These are phyloP conservation scores for Blastobotrys indianensis DNA, from an alignment of 1,139 yeast species.

Conservation along the genomic window DNA sequence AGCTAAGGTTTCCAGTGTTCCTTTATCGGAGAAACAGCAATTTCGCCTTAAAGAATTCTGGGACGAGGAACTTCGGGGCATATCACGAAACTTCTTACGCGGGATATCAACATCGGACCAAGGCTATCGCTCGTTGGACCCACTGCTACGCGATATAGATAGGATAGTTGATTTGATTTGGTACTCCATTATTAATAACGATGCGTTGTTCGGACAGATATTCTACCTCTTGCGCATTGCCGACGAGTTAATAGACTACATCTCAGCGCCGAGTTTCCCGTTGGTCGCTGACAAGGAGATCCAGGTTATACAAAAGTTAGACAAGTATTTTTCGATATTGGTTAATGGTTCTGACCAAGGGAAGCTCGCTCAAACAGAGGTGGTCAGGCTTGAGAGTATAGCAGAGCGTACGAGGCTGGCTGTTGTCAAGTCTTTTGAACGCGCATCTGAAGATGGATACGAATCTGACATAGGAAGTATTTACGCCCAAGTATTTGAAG, in stretches of 20 bases:
- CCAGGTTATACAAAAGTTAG: conserved; percentile 22
- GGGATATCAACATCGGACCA: conserved; percentile 34
- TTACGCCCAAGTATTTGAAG: conserved; percentile 17
- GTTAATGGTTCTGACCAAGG: conserved; percentile 12
- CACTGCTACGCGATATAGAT: conserved; percentile 44
- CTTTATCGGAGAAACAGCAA: conserved; percentile 43
- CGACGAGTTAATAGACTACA: conserved; percentile 59
- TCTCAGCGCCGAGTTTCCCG: conserved; percentile 20
- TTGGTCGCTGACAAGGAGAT: conserved; percentile 14
- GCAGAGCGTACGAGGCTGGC: conserved; percentile 28
- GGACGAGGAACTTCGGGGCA: conserved; percentile 50
- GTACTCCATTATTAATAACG: conserved; percentile 42
- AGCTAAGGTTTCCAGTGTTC: background rate
- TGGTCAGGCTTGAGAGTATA: conserved; percentile 26
- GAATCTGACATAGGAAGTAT: conserved; percentile 19
- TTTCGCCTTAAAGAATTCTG: conserved; percentile 54
- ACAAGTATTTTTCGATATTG: conserved; percentile 21
- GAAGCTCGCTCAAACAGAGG: conserved; percentile 23
- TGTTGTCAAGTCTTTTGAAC: conserved; percentile 13
- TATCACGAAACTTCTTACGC: conserved; percentile 63
- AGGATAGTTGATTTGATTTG: conserved; percentile 50
- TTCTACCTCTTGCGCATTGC: conserved; percentile 56
- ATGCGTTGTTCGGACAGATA: conserved; percentile 47
- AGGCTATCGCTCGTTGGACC: conserved; percentile 37
- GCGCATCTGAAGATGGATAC: conserved; percentile 11